A percentile compares a stretch with the other conserved stretches of the same genome.
These are phyloP conservation scores for Bombardia bombarda DNA, from an alignment of 495 filamentous ascomycete genomes.

Conservation along the genomic window DNA sequence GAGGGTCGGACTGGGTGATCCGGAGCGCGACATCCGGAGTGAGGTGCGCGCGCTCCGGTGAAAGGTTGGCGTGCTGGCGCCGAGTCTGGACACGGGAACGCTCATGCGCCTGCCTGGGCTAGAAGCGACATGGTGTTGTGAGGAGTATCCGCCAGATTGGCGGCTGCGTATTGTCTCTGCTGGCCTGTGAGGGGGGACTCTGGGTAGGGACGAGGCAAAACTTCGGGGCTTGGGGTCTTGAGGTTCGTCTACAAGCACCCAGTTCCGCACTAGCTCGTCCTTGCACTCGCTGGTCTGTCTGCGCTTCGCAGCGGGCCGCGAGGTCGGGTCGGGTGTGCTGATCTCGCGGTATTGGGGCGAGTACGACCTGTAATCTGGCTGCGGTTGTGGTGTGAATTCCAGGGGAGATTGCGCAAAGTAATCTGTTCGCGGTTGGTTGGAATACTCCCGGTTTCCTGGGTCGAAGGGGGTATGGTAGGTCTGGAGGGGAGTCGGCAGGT, in stretches of 20 bases:
- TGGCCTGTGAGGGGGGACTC: conserved; percentile 7
- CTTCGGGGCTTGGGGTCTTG: conserved; percentile 12
- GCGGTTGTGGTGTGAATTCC: background rate
- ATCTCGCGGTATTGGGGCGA: conserved; percentile 18
- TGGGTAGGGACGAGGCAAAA: conserved; percentile 12
- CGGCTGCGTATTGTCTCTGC: background rate
- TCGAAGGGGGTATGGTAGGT: conserved; percentile 8
- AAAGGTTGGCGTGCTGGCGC: conserved; percentile 11
- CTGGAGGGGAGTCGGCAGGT: conserved; percentile 18
- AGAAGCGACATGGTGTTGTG: too few relatives aligned
- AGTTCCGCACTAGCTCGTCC: conserved; percentile 55
- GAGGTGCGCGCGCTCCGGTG: conserved; percentile 17
- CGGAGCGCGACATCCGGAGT: conserved; percentile 36
- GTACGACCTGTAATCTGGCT: conserved; percentile 9
- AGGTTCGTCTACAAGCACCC: conserved; percentile 61
- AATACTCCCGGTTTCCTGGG: conserved; percentile 6
- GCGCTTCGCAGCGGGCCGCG: conserved; percentile 40
- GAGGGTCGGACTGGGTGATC: conserved; percentile 30
- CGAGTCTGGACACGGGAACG: conserved; percentile 29
- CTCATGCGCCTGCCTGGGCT: conserved; percentile 27
- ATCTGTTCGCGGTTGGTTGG: conserved; percentile 8
- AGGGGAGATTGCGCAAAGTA: conserved; percentile 13
- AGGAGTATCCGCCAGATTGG: conserved; percentile 11
- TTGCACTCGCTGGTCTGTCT: conserved; percentile 40
- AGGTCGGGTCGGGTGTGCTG: conserved; percentile 35